Evolutionary conservation across 352 stramenopile genomes (phyloP), one percentile per base, ranked within the genome.

Genomic region (Stephanocyclus meneghinianus): DNA sequence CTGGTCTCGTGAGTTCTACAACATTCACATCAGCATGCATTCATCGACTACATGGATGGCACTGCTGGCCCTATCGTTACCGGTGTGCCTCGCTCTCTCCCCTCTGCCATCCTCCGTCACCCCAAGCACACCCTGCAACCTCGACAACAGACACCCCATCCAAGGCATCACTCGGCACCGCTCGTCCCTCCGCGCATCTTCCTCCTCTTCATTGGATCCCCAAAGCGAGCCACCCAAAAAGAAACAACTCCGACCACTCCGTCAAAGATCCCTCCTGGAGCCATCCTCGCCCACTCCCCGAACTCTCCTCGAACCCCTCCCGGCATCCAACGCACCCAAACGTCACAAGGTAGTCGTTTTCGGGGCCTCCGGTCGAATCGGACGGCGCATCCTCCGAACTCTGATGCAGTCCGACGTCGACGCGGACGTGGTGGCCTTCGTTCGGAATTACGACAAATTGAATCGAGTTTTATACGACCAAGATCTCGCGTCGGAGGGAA

Each of bases 261-360:
- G 13, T 1, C 2, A 32, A 29, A 10, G 15, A 61, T 37, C 26
- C n/a, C 53, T 61, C 26, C 53, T 26, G 2, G 10, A 53, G 15
- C 35, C 59, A 13, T 21, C 13, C 0, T 4, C 35, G n/a, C 59
- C 40, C 35, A 32, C 13, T 5, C 35, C n/a, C 16, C 59, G 35
- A 21, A 50, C 59, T 1, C 13, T 26, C 11, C 13, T 53, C 29
- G 9, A 53, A 55, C 68, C 76, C n/a, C 51, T 47, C 21, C 45
- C 29, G 30, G 62, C 63, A 6, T 42, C 77, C 37, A 40, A 37
- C 30, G 15, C 51, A 61, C 26, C 30, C 2, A 42, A 68, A 18
- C 48, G 67, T 26, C 82, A 80, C 9, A 92, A 90, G 53, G 83
- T 92, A 68, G 84, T 91, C 13, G 78, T 92, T 0, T 77, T 91